These are phyloP conservation scores for Punctularia strigosozonata DNA, from an alignment of 768 basidiomycete genomes.

Conservation along the genomic window DNA sequence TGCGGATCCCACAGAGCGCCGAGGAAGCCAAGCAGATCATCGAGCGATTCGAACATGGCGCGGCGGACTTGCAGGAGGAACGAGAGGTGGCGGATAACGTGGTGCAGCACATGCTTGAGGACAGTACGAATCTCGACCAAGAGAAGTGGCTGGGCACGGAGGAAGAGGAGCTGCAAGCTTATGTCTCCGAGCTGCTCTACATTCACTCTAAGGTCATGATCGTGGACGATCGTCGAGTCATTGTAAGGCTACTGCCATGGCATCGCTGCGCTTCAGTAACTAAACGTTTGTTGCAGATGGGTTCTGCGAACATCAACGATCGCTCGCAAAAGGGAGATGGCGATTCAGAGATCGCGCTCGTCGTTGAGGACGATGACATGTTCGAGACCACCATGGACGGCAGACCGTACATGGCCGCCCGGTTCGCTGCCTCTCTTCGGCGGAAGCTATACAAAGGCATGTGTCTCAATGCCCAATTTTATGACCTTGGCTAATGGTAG, in stretches of 20 bases:
- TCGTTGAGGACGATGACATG: slow-evolving; percentile 82
- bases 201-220: slow-evolving; percentile 92
- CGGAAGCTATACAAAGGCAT: slow-evolving; percentile 74
- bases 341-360: slow-evolving; percentile 88
- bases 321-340: slow-evolving; percentile 86
- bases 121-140: slow-evolving; percentile 46
- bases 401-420: slow-evolving; percentile 51
- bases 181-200: slow-evolving; percentile 66
- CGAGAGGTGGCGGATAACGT: slow-evolving; percentile 65
- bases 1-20: slow-evolving; percentile 52
- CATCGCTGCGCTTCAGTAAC: neutral
- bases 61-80: slow-evolving; percentile 41
- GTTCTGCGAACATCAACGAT: slow-evolving; percentile 89
- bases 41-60: slow-evolving; percentile 58
- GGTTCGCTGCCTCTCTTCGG: slow-evolving; percentile 77
- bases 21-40: slow-evolving; percentile 64
- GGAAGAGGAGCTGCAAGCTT: slow-evolving; percentile 75
- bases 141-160: slow-evolving; percentile 81
- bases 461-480: slow-evolving; percentile 1
- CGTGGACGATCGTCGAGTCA: slow-evolving; percentile 83
- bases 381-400: slow-evolving; percentile 74
- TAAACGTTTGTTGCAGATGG: slow-evolving; percentile 44
- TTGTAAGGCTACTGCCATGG: slow-evolving; percentile 37
- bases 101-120: slow-evolving; percentile 65
- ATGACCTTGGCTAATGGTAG: slow-evolving; percentile 3